Evolutionary conservation across 495 filamentous ascomycete species (phyloP), one percentile per base, ranked within the genome.

Genomic region (Ascobolus immersus): DNA sequence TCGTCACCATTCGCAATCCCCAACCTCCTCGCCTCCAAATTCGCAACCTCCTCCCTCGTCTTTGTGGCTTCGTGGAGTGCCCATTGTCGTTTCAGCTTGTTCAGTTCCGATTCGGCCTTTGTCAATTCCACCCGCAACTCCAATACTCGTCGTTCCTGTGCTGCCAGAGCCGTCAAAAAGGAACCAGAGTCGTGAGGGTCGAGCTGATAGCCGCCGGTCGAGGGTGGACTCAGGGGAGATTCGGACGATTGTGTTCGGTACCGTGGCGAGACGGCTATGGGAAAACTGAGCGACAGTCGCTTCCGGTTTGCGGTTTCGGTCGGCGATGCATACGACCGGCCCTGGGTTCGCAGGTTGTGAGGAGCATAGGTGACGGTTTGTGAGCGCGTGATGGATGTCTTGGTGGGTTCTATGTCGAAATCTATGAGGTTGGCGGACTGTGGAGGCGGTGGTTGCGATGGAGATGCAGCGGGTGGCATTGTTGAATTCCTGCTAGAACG

Each of bases 131-230:
- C 86, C 31, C 70, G 72, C 20, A 94, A 59, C 56, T 94, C 86
- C 26, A 96, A 56, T 4, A 96, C 84, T 33, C 67, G 69, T n/a
- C 86, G 69, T 49, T 96, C 86, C 52, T 93, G 81, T 4, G 78
- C 73, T 10, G 86, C 86, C 35, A 94, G 71, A 21, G 78, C 75
- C 22, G 77, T 77, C 25, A 96, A 67, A 39, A 92, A 73, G n/a
- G 68, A 63, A 43, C 60, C 71, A 17, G 74, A 57, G 42, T 89
- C 78, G 25, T 56, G 58, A 0, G 75, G 70, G 2, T 36, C 32
- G 23, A 43, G 45, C 38, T 0, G 41, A 44, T 28, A 47, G 22
- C 22, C 47, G 36, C 7, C 42, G 33, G 8, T 46, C 44, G 12
- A 35, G 23, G 26, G 30, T 39, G 12, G 40, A 48, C 12, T 39